These are phyloP conservation scores for Fagopyrum homotropicum DNA, from an alignment of 148 eudicot species.

Conservation along the genomic window DNA sequence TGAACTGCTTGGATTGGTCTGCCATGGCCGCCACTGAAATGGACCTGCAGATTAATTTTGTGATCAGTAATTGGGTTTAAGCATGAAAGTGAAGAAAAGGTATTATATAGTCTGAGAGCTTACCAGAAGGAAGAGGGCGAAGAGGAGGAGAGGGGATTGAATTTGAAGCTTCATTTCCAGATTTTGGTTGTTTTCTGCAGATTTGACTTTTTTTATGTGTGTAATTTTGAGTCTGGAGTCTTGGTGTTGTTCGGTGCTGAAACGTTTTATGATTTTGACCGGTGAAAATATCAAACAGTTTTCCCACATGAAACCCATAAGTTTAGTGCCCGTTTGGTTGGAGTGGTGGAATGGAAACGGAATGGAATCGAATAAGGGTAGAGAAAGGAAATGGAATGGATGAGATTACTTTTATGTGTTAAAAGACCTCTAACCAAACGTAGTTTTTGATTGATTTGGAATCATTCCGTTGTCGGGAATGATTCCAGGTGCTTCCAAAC, in stretches of 20 bases:
- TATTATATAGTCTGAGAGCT: not conserved
- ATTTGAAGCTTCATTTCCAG: not conserved
- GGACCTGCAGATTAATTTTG: not conserved
- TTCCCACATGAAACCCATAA: too few species aligned
- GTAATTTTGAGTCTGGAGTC: not conserved
- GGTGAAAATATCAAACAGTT: too few species aligned
- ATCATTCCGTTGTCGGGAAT: too few species aligned
- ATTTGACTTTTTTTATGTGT: not conserved
- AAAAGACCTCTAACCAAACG: too few species aligned
- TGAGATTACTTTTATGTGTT: too few species aligned
- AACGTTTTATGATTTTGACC: too few species aligned
- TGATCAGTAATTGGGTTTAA: not conserved
- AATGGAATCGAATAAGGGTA: too few species aligned
- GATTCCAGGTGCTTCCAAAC: too few species aligned
- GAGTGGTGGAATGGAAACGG: too few species aligned
- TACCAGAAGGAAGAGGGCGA: slow-evolving; percentile 6
- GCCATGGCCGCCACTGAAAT: slow-evolving; percentile 1
- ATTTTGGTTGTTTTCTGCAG: not conserved
- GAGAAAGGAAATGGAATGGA: too few species aligned
- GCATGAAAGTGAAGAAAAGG: not conserved
- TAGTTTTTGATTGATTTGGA: too few species aligned
- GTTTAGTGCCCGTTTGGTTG: too few species aligned
- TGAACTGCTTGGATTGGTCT: not conserved
- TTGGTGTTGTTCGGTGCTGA: not conserved
- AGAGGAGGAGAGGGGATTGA: not conserved